Conservation (phyloP, 1,139 yeast genomes). For the Kluyveromyces marxianus region DNA sequence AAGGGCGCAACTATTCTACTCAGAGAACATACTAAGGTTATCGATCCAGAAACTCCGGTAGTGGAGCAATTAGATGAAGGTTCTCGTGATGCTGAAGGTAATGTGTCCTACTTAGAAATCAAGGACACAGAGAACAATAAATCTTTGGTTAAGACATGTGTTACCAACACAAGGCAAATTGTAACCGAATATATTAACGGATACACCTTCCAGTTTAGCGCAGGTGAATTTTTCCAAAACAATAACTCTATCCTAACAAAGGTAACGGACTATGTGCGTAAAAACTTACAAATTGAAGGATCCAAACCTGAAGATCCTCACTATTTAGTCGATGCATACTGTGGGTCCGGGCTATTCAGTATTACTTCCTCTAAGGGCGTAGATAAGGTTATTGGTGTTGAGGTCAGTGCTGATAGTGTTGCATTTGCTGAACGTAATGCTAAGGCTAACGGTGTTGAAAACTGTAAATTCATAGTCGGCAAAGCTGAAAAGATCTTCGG, state of each 20-base stretch:
- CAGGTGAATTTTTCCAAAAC: constrained; percentile 94
- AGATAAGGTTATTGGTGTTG: constrained; percentile 84
- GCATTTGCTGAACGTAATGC: constrained; percentile 83
- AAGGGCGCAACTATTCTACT: constrained; percentile 83
- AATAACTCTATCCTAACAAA: constrained; percentile 83
- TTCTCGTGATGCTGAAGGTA: constrained; percentile 37
- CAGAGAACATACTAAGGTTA: constrained; percentile 60
- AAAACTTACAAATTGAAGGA: constrained; percentile 48
- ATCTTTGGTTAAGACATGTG: constrained; percentile 35
- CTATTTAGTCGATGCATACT: constrained; percentile 89
- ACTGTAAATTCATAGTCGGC: constrained; percentile 82
- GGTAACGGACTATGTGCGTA: constrained; percentile 73
- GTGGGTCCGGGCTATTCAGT: constrained; percentile 93
- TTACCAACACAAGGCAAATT: constrained; percentile 66
- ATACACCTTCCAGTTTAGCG: constrained; percentile 74
- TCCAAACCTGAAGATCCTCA: constrained; percentile 35
- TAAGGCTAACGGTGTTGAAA: constrained; percentile 57
- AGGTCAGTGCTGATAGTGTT: constrained; percentile 86
- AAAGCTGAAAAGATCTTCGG: constrained; percentile 87
- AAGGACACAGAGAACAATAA: constrained; percentile 18
- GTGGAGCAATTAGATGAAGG: constrained; percentile 37
- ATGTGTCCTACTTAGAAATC: constrained; percentile 29
- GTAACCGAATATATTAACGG: constrained; percentile 74
- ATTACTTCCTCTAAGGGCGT: constrained; percentile 78
- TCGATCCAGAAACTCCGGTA: constrained; percentile 22